Base-by-base conservation (phyloP, 2,329 filamentous ascomycete genomes). In the Aspergillus fructus region DNA sequence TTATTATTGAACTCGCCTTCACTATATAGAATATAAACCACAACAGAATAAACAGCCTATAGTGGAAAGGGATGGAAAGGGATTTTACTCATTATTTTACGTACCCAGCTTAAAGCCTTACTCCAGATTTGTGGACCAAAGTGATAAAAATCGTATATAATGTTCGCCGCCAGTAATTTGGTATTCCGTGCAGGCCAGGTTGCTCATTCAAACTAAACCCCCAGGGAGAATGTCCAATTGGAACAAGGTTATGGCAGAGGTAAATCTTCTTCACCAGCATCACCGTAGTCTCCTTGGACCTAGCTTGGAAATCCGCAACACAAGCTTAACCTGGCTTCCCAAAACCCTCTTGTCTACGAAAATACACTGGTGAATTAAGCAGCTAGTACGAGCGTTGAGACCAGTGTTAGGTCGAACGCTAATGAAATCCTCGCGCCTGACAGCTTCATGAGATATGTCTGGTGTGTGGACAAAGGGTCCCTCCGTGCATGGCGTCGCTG, bases 281-380 rank as follows among this genome's bases (percentile, higher is more conserved):
- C 13, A 72, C 51, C n/a, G 69, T 71, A 5, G 73, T 75, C 62
- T 84, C 81, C 17, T 4, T 41, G 15, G n/a, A 15, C 17, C 15
- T n/a, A 17, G 39, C 39, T 3, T 15, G 37, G 40, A 42, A 17
- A 42, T 21, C 7, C 4, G 7, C 40, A 42, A 17, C 40, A 42
- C 40, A 42, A 11, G 40, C 21, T 19, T 42, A 21, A 42, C 9
- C 40, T 19, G 17, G 17, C n/a, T 17, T 17, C n/a, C 11, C 15
- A 21, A 17, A 42, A 17, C n/a, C 40, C 9, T 42, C 17, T 11
- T 17, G n/a, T 21, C 40, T 17, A 8, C 73, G 68, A 59, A 78
- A 79, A 56, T 82, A 83, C 0, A 83, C 83, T 13, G 86, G 63
- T 30, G 80, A 83, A 27, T 81, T 73, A 39, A 86, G 65, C 9